Evolutionary conservation across 2,329 filamentous ascomycete genomes (phyloP), one percentile per base, ranked within the genome.

Genomic region (Fusarium pseudonygamai): DNA sequence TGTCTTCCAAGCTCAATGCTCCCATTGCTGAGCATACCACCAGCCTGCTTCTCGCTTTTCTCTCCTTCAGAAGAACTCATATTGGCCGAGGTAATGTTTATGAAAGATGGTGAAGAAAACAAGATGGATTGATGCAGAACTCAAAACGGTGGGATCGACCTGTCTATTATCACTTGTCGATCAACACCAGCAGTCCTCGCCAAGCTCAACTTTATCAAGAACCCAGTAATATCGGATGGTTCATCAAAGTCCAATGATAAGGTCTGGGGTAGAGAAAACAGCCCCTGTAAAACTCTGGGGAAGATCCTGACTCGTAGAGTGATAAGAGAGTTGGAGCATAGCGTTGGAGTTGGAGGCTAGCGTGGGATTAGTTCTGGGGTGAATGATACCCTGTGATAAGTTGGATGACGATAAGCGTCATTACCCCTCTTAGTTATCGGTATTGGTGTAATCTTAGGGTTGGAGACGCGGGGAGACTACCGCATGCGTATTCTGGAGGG

Each of bases 311-410:
- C 60, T 65, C 49, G 50, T 3, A 59, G 52, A 22, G 30, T 45
- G 64, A 67, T 67, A 67, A 67, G 64, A 40, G 42, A 46, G 52
- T 67, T 67, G 64, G 64, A 67, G 64, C 20, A 52, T 60, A 67
- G 62, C 39, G 52, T 60, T 50, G 39, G 16, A 60, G 45, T 67
- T 67, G 61, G 64, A 67, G 64, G 52, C 62, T 67, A 67, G 64
- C 39, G 61, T 22, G 11, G 2, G 15, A 22, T 11, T 59, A 30
- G 28, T 18, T 24, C 39, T 39, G 52, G 22, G 30, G 7, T 40
- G 24, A 18, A 65, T 58, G 88, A 73, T 60, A 60, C 45, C 62
- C 64, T 52, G 60, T 67, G 45, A 67, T 67, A 67, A 10, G 32
- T 16, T 36, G 5, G 28, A 22, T 18, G 16, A 13, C 16, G 59